Percentiles rank a stretch among this genome's conserved stretches.
These are phyloP conservation scores for Suhomyces guaymorum DNA, from an alignment of 1,139 yeast species.

Conservation along the genomic window DNA sequence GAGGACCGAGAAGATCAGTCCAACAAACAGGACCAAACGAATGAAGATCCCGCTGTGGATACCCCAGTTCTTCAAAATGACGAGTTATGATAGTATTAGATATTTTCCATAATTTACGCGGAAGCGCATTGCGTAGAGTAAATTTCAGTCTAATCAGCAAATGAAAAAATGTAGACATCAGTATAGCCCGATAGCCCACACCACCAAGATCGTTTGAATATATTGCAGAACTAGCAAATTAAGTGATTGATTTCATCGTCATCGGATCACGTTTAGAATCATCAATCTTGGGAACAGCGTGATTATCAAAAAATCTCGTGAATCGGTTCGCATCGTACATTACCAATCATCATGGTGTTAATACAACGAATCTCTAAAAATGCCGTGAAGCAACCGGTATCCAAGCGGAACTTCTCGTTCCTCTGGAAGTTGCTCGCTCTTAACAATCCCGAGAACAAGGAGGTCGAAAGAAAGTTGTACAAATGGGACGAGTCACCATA, in stretches of 20 bases:
- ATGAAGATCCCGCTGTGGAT: no score
- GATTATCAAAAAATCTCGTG: not conserved
- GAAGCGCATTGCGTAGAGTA: not conserved
- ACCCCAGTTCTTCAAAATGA: no score
- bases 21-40: no score
- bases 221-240: no score
- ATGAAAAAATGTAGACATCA: constrained; percentile 1
- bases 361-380: constrained; percentile 7
- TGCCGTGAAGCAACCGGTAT: constrained; percentile 1
- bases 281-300: not conserved
- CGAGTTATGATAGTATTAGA: not conserved
- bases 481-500: constrained; percentile 90
- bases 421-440: constrained; percentile 42
- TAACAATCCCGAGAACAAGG: constrained; percentile 30
- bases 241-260: no score
- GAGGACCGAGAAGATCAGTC: no score
- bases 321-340: constrained; percentile 4
- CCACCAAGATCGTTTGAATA: not conserved
- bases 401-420: constrained; percentile 33
- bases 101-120: constrained; percentile 1
- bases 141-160: not conserved
- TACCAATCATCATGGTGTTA: constrained; percentile 10
- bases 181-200: not conserved
- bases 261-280: not conserved
- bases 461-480: constrained; percentile 24